phyloP scores from a whole-genome alignment of 192 early-diverging fungal species.

The Entomortierella lignicola region DNA sequence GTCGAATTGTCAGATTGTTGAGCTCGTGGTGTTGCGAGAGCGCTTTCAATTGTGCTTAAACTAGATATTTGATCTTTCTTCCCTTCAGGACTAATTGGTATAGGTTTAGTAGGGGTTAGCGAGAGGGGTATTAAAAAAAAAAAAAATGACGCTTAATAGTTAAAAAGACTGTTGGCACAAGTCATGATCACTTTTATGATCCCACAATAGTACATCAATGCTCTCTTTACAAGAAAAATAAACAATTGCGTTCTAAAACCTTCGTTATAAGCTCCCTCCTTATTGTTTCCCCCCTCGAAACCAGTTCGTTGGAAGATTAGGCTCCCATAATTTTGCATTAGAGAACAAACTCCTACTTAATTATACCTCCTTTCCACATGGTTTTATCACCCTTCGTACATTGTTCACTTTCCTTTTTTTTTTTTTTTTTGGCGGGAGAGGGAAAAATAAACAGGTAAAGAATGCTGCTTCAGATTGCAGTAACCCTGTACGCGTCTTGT shows the following conservation, averaged over 20 bases:
- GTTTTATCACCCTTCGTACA: not conserved
- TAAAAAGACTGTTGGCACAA: too few relatives aligned
- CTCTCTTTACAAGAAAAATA: not conserved
- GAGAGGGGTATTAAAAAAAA: too few relatives aligned
- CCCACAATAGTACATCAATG: not conserved
- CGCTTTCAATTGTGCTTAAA: not conserved
- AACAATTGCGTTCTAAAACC: not conserved
- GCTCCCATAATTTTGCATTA: conserved; percentile 1
- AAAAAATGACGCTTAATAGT: too few relatives aligned
- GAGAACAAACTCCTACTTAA: not conserved
- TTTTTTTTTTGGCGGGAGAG: too few relatives aligned
- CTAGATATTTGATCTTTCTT: too few relatives aligned
- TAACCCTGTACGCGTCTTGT: not conserved
- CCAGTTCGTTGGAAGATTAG: not conserved
- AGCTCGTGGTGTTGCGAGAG: not conserved
- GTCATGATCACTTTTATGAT: too few relatives aligned
- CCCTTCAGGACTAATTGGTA: too few relatives aligned
- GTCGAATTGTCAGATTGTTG: not conserved
- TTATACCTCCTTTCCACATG: not conserved
- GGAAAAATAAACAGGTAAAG: not conserved
- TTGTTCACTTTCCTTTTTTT: not conserved
- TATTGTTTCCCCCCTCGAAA: not conserved
- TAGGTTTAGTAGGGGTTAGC: too few relatives aligned
- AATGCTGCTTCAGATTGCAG: not conserved
- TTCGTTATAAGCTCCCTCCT: not conserved